A percentile compares a stretch with the other conserved stretches of the same genome.
These are phyloP conservation scores for Aphanomyces stellatus DNA, from an alignment of 352 stramenopile species.

Conservation along the genomic window DNA sequence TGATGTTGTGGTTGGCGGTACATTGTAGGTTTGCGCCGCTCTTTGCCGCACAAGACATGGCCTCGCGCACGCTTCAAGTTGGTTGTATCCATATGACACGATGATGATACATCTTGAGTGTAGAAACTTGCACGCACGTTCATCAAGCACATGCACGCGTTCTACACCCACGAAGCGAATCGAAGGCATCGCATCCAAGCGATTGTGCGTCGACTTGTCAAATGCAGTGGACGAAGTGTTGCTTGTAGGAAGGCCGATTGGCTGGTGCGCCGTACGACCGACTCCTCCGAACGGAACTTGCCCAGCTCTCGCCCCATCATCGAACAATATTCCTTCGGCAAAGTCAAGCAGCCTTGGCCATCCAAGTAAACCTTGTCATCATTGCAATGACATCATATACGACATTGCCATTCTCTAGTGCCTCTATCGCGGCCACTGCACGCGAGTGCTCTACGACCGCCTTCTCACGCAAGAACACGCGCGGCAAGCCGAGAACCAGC, in stretches of 20 bases:
- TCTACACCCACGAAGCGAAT: slow-evolving; percentile 5
- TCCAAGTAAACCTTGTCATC: slow-evolving; percentile 29
- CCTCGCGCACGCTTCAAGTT: slow-evolving; percentile 39
- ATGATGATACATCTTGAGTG: neutral
- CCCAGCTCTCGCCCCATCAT: slow-evolving; percentile 36
- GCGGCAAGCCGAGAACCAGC: slow-evolving; percentile 11
- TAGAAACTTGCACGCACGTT: neutral
- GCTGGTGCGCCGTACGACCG: slow-evolving; percentile 35
- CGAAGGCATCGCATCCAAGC: slow-evolving; percentile 31
- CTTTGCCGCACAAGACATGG: slow-evolving; percentile 52
- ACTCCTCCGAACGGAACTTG: slow-evolving; percentile 38
- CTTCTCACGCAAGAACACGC: slow-evolving; percentile 15
- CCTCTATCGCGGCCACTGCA: slow-evolving; percentile 36
- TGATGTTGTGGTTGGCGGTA: neutral
- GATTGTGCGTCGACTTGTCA: slow-evolving; percentile 26
- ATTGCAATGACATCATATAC: neutral
- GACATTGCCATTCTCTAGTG: no score
- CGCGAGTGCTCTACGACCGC: slow-evolving; percentile 24
- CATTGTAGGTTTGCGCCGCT: slow-evolving; percentile 38
- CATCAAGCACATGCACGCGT: neutral
- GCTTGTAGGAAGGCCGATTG: neutral
- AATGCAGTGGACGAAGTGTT: neutral
- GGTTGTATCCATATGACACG: neutral
- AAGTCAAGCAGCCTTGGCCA: slow-evolving; percentile 26
- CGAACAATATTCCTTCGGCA: slow-evolving; percentile 35